Conservation (phyloP, 768 basidiomycete species). For the Boletus edulis region DNA sequence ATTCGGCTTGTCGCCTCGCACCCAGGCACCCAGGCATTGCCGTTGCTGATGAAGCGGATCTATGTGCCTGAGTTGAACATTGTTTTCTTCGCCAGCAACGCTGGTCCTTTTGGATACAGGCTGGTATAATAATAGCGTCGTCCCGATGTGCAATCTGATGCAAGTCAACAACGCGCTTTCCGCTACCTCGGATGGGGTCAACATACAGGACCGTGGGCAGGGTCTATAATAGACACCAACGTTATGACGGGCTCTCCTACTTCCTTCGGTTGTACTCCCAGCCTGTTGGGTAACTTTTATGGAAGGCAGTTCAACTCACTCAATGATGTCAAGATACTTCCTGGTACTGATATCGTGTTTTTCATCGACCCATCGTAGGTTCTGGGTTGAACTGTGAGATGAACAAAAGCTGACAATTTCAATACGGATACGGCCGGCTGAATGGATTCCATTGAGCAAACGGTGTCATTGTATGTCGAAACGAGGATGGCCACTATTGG, state of each 20-base stretch:
- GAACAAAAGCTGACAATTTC: background rate
- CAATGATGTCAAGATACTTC: conserved; percentile 77
- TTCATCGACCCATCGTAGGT: conserved; percentile 73
- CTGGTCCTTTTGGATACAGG: conserved; percentile 64
- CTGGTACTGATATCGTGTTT: conserved; percentile 61
- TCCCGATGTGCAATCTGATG: conserved; percentile 59
- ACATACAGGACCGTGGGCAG: conserved; percentile 41
- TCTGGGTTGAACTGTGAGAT: too few species aligned
- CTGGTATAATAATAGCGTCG: conserved; percentile 58
- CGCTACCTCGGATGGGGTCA: conserved; percentile 36
- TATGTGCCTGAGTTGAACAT: conserved; percentile 62
- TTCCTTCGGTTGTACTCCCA: conserved; percentile 60
- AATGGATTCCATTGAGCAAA: too few species aligned
- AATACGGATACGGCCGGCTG: conserved; percentile 50
- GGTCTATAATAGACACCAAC: conserved; percentile 25
- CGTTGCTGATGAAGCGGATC: conserved; percentile 75
- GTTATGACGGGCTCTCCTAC: conserved; percentile 60
- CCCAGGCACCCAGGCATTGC: conserved; percentile 53
- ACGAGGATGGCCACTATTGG: too few species aligned
- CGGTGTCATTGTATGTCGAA: too few species aligned
- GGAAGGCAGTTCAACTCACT: conserved; percentile 82
- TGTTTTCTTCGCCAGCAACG: conserved; percentile 71
- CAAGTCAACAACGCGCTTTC: conserved; percentile 48
- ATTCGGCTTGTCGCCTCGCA: conserved; percentile 56
- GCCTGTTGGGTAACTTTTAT: conserved; percentile 74